A percentile compares a stretch with the other conserved stretches of the same genome.
phyloP scores from a whole-genome alignment of 371 early-diverging fungal species.

The Mortierella sp. region DNA sequence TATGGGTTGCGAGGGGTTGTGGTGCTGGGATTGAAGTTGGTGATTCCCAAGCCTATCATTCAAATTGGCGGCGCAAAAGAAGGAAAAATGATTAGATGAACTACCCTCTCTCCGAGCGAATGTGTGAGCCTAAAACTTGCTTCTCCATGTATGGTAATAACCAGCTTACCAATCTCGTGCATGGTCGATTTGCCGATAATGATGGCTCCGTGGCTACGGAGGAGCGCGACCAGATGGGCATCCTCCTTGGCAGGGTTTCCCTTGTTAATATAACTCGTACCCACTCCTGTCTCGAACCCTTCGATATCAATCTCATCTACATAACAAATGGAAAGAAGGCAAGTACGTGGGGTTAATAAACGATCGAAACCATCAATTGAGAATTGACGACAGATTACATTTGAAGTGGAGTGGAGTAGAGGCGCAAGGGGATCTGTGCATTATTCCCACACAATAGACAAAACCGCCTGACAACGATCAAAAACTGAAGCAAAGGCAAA shows the following conservation, averaged over 20 bases:
- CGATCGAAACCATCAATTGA: neutral
- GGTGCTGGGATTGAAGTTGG: conserved; percentile 66
- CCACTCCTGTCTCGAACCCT: conserved; percentile 68
- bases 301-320: conserved; percentile 68
- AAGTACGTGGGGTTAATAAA: neutral
- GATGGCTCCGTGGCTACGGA: conserved; percentile 71
- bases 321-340: neutral
- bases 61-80: neutral
- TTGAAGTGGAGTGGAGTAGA: neutral
- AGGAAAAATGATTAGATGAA: neutral
- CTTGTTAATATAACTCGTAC: conserved; percentile 69
- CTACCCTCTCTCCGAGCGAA: neutral
- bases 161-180: conserved; percentile 67
- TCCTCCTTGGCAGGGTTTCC: conserved; percentile 64
- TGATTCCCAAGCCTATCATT: conserved; percentile 46
- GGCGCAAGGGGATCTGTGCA: neutral
- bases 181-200: conserved; percentile 73
- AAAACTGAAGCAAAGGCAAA: neutral
- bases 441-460: neutral
- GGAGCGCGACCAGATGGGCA: conserved; percentile 61
- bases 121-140: neutral
- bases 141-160: neutral
- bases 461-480: neutral
- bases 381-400: neutral
- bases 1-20: conserved; percentile 81